These are phyloP conservation scores for Kentomonas sorsogonicus DNA, from an alignment of 208 protist genomes.

Conservation along the genomic window DNA sequence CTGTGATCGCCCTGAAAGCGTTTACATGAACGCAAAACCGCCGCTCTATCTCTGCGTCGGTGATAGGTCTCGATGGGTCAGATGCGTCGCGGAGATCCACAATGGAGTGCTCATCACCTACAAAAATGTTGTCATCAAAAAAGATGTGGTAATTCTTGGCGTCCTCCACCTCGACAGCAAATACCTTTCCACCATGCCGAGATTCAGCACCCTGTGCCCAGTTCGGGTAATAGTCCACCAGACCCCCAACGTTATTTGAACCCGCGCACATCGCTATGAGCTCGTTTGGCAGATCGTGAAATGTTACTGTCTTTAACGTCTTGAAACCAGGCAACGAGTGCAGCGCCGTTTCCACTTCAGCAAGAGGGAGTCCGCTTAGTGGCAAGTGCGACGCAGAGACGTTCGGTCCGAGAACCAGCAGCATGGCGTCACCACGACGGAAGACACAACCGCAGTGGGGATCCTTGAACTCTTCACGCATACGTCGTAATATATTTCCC, in stretches of 20 bases:
- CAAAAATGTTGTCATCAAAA: conserved; percentile 89
- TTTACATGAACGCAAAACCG: conserved; percentile 76
- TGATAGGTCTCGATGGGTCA: conserved; percentile 37
- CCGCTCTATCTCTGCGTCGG: conserved; percentile 32
- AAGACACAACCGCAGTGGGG: conserved; percentile 68
- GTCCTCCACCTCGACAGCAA: conserved; percentile 33
- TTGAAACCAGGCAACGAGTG: conserved; percentile 35
- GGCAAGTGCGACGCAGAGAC: conserved; percentile 38
- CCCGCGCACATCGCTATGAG: conserved; percentile 43
- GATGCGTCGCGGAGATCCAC: conserved; percentile 70
- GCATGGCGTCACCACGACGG: conserved; percentile 47
- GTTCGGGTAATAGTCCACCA: conserved; percentile 87
- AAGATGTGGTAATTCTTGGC: conserved; percentile 61
- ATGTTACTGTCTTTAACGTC: conserved; percentile 37
- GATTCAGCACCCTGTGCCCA: conserved; percentile 79
- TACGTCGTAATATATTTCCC: conserved; percentile 37
- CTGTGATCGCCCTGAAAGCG: conserved; percentile 73
- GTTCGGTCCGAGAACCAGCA: conserved; percentile 61
- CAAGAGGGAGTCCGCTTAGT: conserved; percentile 11
- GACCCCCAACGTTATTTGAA: conserved; percentile 61
- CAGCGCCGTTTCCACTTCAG: conserved; percentile 27
- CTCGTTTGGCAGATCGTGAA: conserved; percentile 36
- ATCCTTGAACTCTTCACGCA: conserved; percentile 31
- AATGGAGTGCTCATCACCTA: conserved; percentile 80
- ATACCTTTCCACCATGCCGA: conserved; percentile 78